Conservation (phyloP, 2,329 filamentous ascomycete genomes). For the Sporothrix mexicana region DNA sequence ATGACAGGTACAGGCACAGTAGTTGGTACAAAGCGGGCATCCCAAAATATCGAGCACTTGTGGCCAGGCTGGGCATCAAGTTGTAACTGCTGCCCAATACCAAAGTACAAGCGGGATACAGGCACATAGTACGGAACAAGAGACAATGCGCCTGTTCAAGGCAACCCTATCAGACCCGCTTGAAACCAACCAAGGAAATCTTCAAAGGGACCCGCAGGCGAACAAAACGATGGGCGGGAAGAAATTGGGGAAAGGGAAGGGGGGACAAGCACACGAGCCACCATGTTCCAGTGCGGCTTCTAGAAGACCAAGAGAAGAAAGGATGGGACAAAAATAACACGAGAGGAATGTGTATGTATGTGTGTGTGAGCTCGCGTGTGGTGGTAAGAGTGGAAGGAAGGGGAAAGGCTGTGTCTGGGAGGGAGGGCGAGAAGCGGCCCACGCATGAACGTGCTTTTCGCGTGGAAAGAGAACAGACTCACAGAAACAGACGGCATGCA, state of each 20-base stretch:
- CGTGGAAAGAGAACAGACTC: neutral
- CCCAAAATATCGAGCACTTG: conserved; percentile 1
- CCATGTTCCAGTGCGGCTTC: conserved; percentile 10
- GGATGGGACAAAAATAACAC: neutral
- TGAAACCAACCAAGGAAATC: conserved; percentile 18
- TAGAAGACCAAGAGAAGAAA: conserved; percentile 1
- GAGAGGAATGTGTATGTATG: neutral
- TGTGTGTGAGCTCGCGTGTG: neutral
- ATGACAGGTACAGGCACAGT: neutral
- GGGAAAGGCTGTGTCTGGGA: neutral
- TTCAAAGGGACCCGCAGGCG: conserved; percentile 7
- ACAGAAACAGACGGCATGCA: conserved; percentile 19
- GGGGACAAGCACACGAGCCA: neutral
- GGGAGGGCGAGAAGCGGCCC: neutral
- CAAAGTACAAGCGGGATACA: neutral
- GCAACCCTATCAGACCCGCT: conserved; percentile 6
- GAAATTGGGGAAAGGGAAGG: neutral
- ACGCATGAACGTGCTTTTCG: conserved; percentile 17
- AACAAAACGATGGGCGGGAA: neutral
- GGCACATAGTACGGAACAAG: neutral
- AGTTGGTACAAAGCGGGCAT: neutral
- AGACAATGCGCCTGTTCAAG: neutral
- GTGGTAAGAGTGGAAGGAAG: neutral
- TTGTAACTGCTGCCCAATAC: conserved; percentile 4
- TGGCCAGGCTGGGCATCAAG: neutral